These are phyloP conservation scores for Calonectria pauciramosa DNA, from an alignment of 2,329 filamentous ascomycete genomes.

Conservation along the genomic window DNA sequence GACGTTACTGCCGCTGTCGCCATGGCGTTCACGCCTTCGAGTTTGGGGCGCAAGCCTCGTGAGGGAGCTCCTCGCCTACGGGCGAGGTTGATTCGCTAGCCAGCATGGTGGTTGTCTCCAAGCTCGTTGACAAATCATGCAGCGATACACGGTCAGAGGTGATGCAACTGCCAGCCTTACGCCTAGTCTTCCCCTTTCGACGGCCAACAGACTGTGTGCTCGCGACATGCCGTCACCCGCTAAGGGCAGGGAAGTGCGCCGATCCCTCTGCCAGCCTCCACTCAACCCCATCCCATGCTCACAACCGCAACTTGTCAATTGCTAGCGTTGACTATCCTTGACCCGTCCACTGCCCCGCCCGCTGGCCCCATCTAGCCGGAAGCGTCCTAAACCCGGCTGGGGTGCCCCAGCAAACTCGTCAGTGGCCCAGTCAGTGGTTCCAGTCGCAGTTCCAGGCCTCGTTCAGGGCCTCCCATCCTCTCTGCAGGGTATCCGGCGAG, in stretches of 20 bases:
- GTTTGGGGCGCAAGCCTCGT: background rate
- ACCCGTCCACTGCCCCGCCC: slow-evolving; percentile 10
- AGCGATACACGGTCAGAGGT: background rate
- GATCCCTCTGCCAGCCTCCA: slow-evolving; percentile 23
- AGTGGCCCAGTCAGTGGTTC: slow-evolving; percentile 17
- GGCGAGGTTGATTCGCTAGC: background rate
- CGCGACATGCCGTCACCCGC: slow-evolving; percentile 7
- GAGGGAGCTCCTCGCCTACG: background rate
- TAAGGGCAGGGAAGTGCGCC: slow-evolving; percentile 9
- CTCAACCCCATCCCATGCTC: slow-evolving; percentile 2
- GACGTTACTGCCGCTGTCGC: slow-evolving; percentile 13
- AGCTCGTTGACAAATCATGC: background rate
- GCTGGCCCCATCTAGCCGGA: slow-evolving; percentile 35
- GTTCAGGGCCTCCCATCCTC: slow-evolving; percentile 11
- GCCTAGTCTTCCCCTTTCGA: slow-evolving; percentile 10
- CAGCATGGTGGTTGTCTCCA: background rate
- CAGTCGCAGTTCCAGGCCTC: slow-evolving; percentile 3
- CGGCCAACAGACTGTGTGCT: slow-evolving; percentile 1
- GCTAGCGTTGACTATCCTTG: slow-evolving; percentile 35
- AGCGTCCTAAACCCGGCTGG: slow-evolving; percentile 39
- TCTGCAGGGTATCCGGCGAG: background rate
- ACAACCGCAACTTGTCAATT: slow-evolving; percentile 29
- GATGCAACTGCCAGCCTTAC: slow-evolving; percentile 11
- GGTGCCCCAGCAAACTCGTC: slow-evolving; percentile 32
- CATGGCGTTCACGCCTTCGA: slow-evolving; percentile 12